Percentiles rank a stretch among this genome's conserved stretches.
Conservation (phyloP, 2,329 filamentous ascomycete species). For the Ceratocystis lukuohia region DNA sequence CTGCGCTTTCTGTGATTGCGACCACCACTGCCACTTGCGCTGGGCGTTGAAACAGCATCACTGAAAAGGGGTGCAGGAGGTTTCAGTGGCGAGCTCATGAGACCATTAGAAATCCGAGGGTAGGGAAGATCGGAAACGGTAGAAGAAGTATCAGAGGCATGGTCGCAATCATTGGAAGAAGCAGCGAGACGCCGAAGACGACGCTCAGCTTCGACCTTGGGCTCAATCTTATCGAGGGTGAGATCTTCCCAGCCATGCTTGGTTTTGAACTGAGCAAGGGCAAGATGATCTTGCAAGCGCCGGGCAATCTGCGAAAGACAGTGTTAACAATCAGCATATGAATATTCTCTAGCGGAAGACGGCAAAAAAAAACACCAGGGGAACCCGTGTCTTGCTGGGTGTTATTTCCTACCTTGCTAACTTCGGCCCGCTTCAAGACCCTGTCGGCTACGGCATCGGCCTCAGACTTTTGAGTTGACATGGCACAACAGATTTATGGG, state of each 20-base stretch:
- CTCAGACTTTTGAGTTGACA: constrained; percentile 37
- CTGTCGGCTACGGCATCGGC: constrained; percentile 52
- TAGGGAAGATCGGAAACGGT: constrained; percentile 67
- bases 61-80: constrained; percentile 58
- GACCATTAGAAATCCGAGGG: constrained; percentile 39
- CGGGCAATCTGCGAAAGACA: constrained; percentile 60
- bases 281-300: constrained; percentile 82
- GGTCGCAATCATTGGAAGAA: constrained; percentile 46
- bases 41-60: constrained; percentile 56
- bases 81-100: constrained; percentile 78
- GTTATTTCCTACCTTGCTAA: constrained; percentile 50
- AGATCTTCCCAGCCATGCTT: constrained; percentile 91
- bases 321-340: no score
- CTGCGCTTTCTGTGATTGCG: constrained; percentile 45
- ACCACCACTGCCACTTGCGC: constrained; percentile 47
- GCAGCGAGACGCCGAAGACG: constrained; percentile 50
- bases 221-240: constrained; percentile 73
- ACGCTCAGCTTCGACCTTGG: constrained; percentile 66
- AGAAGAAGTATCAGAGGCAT: constrained; percentile 76
- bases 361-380: neutral
- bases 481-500: constrained; percentile 35
- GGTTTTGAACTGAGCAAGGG: constrained; percentile 92
- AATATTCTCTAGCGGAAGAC: neutral
- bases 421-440: constrained; percentile 59
- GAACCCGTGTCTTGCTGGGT: neutral